phyloP scores from a whole-genome alignment of 805 yeast genomes.

The Myxozyma vanderwaltii region DNA sequence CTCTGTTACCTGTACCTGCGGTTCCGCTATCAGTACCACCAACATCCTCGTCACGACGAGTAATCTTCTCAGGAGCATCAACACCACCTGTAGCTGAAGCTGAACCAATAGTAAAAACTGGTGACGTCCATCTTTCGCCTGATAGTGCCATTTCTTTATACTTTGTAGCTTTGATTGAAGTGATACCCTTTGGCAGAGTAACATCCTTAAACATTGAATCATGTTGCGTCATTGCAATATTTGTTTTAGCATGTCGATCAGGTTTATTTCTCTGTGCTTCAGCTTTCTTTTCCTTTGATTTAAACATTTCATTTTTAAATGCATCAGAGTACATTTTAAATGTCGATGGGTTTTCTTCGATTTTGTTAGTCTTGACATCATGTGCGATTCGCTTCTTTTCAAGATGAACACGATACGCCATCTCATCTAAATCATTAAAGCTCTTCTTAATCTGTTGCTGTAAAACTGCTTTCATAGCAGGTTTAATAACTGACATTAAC shows the following conservation, averaged over 20 bases:
- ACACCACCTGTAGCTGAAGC: not conserved
- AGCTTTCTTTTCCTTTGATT: slow-evolving; percentile 13
- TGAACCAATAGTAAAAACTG: slow-evolving; percentile 26
- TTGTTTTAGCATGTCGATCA: slow-evolving; percentile 10
- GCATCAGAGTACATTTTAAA: slow-evolving; percentile 26
- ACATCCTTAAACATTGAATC: slow-evolving; percentile 26
- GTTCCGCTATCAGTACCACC: not conserved
- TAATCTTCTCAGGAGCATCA: slow-evolving; percentile 2
- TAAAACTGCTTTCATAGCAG: slow-evolving; percentile 25
- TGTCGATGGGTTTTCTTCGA: slow-evolving; percentile 11
- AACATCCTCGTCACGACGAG: not conserved
- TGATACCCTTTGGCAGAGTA: slow-evolving; percentile 23
- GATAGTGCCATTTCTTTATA: slow-evolving; percentile 23
- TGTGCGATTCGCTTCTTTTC: slow-evolving; percentile 26
- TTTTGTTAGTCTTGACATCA: slow-evolving; percentile 5
- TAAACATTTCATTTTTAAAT: slow-evolving; percentile 13
- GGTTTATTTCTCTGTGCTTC: slow-evolving; percentile 11
- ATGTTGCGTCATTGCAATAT: slow-evolving; percentile 23
- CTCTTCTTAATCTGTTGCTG: slow-evolving; percentile 30
- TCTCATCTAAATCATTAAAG: slow-evolving; percentile 28
- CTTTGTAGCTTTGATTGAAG: slow-evolving; percentile 17
- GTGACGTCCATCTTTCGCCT: slow-evolving; percentile 33
- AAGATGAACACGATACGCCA: slow-evolving; percentile 21
- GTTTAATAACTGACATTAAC: slow-evolving; percentile 20
- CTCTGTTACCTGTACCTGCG: not conserved